A percentile compares a stretch with the other conserved stretches of the same genome.
Conservation (phyloP, 345 rosid species). For the Carallia brachiata region DNA sequence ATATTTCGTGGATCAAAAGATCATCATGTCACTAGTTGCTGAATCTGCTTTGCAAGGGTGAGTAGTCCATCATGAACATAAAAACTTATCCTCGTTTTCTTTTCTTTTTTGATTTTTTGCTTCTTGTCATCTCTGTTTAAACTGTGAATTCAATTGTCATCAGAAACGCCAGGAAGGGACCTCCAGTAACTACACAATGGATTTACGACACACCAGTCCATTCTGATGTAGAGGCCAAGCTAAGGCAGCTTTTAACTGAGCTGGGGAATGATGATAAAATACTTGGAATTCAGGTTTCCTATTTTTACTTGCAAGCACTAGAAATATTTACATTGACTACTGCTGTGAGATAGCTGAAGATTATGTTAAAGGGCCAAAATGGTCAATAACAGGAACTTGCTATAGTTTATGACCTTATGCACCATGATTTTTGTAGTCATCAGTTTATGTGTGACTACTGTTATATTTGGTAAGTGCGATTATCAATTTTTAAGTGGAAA, state of each 20-base stretch:
- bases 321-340: too few relatives aligned
- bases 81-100: too few relatives aligned
- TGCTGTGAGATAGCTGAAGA: too few relatives aligned
- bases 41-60: constrained; percentile 87
- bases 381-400: too few relatives aligned
- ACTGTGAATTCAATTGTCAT: constrained; percentile 5
- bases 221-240: constrained; percentile 75
- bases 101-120: too few relatives aligned
- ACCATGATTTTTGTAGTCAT: too few relatives aligned
- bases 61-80: constrained; percentile 30
- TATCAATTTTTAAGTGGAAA: too few relatives aligned
- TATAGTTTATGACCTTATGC: too few relatives aligned
- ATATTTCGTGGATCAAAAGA: constrained; percentile 58
- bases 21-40: constrained; percentile 95
- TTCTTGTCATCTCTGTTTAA: constrained; percentile 13
- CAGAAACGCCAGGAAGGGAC: constrained; percentile 67
- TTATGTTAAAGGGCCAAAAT: too few relatives aligned
- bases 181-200: constrained; percentile 62
- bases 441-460: too few relatives aligned
- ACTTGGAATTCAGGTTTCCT: constrained; percentile 85
- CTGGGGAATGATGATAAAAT: constrained; percentile 74
- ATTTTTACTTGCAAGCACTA: too few relatives aligned
- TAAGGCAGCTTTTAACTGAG: constrained; percentile 74
- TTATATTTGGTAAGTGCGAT: too few relatives aligned
- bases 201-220: constrained; percentile 65